Evolutionary conservation across 2,329 filamentous ascomycete genomes (phyloP), one percentile per base, ranked within the genome.

Genomic region (Eurotiales sp.): DNA sequence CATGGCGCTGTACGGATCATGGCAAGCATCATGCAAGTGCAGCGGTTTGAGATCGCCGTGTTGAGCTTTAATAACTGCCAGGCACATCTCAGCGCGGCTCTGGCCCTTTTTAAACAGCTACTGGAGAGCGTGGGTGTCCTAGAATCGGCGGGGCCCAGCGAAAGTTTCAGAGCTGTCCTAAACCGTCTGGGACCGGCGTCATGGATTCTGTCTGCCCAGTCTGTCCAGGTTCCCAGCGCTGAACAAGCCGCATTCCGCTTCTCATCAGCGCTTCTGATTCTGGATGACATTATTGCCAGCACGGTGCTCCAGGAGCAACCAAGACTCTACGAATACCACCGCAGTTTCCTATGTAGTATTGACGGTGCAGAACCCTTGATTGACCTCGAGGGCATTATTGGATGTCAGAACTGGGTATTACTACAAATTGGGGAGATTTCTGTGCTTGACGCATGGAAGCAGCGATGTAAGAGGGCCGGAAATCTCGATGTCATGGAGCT

Each of bases 401-500:
- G 82, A 2, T 72, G 80, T 53, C 69, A 79, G 40, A 84, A 83
- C 61, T 81, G 79, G 78, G 75, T 76, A 1, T 57, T 85, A 41
- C 65, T 78, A 41, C 67, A 75, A n/a, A 73, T 86, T 39, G 77
- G 75, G 11, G 74, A 81, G 17, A 76, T 82, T 42, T 70, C 80
- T 12, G 63, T 72, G 0, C 69, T 86, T 6, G 74, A 80, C 46
- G 71, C 75, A 1, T 82, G 78, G 76, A 85, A 83, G 64, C 75
- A 75, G 57, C 64, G 73, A 19, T 72, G 72, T 54, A 73, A 46
- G 4, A 50, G 25, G 12, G 43, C 50, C 5, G 50, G 50, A 22
- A 51, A 46, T 36, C 43, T 51, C 25, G 36, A 46, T 42, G 41
- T 51, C 22, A 32, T 51, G 34, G 43, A 51, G 15, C 14, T 51